phyloP scores from a whole-genome alignment of 2,329 filamentous ascomycete genomes.

The Myotisia sp. region DNA sequence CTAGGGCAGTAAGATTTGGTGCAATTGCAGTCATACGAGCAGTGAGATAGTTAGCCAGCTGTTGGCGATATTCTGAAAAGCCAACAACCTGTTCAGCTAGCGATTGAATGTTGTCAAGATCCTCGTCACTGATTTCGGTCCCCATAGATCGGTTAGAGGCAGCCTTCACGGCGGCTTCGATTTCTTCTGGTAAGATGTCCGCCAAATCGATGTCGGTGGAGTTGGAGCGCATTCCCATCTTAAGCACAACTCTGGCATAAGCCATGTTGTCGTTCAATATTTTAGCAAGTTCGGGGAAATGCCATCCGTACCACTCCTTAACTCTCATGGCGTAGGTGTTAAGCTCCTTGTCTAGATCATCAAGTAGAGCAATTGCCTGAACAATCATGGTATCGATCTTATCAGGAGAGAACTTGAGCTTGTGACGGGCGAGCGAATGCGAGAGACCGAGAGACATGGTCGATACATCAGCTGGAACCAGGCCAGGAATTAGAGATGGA shows the following conservation, averaged over 20 bases:
- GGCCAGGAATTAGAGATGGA: constrained; percentile 75
- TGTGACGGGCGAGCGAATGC: constrained; percentile 91
- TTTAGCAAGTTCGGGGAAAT: constrained; percentile 95
- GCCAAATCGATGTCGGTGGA: constrained; percentile 63
- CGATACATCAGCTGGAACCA: constrained; percentile 71
- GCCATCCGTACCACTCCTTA: constrained; percentile 99
- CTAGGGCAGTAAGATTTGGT: constrained; percentile 82
- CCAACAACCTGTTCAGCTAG: constrained; percentile 86
- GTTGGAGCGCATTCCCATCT: constrained; percentile 78
- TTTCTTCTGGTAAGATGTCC: constrained; percentile 87
- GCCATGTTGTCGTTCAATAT: constrained; percentile 95
- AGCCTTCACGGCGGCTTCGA: constrained; percentile 79
- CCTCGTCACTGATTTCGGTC: constrained; percentile 85
- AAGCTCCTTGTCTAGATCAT: constrained; percentile 95
- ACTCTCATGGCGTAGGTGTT: constrained; percentile 98
- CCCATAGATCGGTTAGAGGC: constrained; percentile 97
- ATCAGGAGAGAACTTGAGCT: constrained; percentile 95
- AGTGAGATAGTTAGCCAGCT: constrained; percentile 78
- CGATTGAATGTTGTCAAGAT: constrained; percentile 82
- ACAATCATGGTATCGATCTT: constrained; percentile 99
- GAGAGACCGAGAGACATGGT: constrained; percentile 94
- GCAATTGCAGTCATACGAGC: constrained; percentile 94
- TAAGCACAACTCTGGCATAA: constrained; percentile 75
- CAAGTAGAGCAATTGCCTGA: constrained; percentile 82
- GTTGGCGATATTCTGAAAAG: constrained; percentile 78